These are phyloP conservation scores for Saposhnikovia divaricata DNA, from an alignment of 129 eudicot genomes.

Conservation along the genomic window DNA sequence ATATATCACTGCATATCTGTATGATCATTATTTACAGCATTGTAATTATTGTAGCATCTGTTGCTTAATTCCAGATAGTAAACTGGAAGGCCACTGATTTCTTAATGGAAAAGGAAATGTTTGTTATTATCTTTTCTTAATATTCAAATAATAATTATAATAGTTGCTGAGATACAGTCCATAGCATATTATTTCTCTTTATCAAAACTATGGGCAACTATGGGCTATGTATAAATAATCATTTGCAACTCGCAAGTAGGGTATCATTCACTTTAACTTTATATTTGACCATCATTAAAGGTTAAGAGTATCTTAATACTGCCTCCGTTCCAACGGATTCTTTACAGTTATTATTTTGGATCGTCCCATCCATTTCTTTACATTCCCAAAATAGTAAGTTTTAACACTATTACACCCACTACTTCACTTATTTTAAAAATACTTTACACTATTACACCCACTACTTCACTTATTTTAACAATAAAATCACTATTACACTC, in stretches of 20 bases:
- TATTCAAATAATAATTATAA: constrained; percentile 13
- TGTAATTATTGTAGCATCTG: background rate
- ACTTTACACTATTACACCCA: too few relatives aligned
- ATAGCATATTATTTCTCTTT: background rate
- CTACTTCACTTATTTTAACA: too few relatives aligned
- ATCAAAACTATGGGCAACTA: background rate
- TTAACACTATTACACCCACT: too few relatives aligned
- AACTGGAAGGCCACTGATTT: background rate
- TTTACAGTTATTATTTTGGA: too few relatives aligned
- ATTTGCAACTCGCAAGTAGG: constrained; percentile 2
- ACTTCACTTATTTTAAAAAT: too few relatives aligned
- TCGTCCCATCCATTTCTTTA: too few relatives aligned
- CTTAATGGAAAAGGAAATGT: background rate
- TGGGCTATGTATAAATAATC: background rate
- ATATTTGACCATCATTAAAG: constrained; percentile 16
- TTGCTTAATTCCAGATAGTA: background rate
- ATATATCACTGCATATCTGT: background rate
- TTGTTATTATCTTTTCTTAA: constrained; percentile 9
- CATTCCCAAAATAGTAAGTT: too few relatives aligned
- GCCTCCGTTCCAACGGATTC: too few relatives aligned
- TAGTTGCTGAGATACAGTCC: constrained; percentile 17
- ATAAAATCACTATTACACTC: too few relatives aligned
- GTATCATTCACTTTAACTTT: background rate
- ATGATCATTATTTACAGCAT: constrained; percentile 4
- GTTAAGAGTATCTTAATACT: constrained; percentile 21